Base-by-base conservation (phyloP, 441 rosid genomes). In the Iberis amara region DNA sequence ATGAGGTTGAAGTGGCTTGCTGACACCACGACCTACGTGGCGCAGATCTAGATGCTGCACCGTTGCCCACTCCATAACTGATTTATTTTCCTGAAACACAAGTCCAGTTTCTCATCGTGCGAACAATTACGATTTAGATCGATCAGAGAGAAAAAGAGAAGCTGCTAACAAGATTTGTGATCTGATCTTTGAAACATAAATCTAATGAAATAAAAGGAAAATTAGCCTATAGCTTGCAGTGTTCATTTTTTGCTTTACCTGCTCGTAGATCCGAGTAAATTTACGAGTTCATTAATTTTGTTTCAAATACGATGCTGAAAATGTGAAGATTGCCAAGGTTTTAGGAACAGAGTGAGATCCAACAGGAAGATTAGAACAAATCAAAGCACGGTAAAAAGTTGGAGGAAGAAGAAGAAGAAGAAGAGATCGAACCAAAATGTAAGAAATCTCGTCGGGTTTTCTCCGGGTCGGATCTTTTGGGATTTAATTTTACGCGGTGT, bases 21-120 rank as follows among this genome's bases (percentile, higher is more conserved):
- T 71, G 23, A 76, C 74, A 49, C 87, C 90, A 26, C 94, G 82
- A 39, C 83, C 86, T 4, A 88, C 80, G 46, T 88, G 92, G n/a
- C 81, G 78, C 32, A 88, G 83, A 78, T 88, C 95, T 72, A 85
- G 86, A 70, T 94, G 99, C 75, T 94, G 99, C 70, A 94, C 80
- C 61, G 97, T 84, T 9, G 85, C 57, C 99, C 99, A 94, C 86
- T 94, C 97, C 99, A 94, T 92, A 32, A 52, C 62, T 57, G 38
- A 38, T 55, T 36, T 51, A 37, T 46, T 18, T 47, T 15, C 47
- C 53, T 38, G 35, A 14, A 56, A 35, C 15, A 39, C 23, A 21
- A 59, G 7, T 58, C 8, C 38, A 27, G 35, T 24, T 37, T 8
- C 15, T 11, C 31, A 44, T 42, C 13, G 0, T 4, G 31, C 23